Conservation (phyloP, 441 rosid genomes). For the Francoa sonchifolia region DNA sequence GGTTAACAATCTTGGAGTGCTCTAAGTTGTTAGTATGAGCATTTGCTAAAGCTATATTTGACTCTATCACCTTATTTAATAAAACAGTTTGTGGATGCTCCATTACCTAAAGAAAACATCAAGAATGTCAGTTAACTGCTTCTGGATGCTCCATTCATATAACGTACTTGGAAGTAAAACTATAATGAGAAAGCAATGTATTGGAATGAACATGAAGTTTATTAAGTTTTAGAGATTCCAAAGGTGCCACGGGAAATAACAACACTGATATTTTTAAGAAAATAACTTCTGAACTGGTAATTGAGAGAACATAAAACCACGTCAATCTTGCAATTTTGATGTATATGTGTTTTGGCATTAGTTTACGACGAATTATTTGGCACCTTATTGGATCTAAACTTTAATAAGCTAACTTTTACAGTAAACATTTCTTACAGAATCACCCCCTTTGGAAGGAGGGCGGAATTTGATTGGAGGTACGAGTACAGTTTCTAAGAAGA, state of each 20-base stretch:
- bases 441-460: conserved; percentile 80
- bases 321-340: too few species aligned
- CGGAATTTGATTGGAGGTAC: conserved; percentile 91
- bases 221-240: too few species aligned
- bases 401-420: neutral
- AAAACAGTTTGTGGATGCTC: conserved; percentile 87
- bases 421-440: conserved; percentile 32
- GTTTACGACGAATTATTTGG: too few species aligned
- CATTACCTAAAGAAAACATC: conserved; percentile 48
- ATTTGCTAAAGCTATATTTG: conserved; percentile 60
- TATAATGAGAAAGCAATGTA: neutral
- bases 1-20: conserved; percentile 24
- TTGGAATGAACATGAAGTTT: too few species aligned
- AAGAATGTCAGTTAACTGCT: conserved; percentile 3
- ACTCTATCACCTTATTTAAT: conserved; percentile 54
- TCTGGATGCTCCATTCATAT: neutral
- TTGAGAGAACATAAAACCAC: too few species aligned
- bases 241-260: too few species aligned
- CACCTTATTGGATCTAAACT: too few species aligned
- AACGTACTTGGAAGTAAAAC: neutral
- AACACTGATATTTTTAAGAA: too few species aligned
- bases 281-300: too few species aligned
- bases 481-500: conserved; percentile 63
- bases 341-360: too few species aligned
- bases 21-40: conserved; percentile 34